These are phyloP conservation scores for Mortierella alpina DNA, from an alignment of 192 early-diverging fungal genomes.

Conservation along the genomic window DNA sequence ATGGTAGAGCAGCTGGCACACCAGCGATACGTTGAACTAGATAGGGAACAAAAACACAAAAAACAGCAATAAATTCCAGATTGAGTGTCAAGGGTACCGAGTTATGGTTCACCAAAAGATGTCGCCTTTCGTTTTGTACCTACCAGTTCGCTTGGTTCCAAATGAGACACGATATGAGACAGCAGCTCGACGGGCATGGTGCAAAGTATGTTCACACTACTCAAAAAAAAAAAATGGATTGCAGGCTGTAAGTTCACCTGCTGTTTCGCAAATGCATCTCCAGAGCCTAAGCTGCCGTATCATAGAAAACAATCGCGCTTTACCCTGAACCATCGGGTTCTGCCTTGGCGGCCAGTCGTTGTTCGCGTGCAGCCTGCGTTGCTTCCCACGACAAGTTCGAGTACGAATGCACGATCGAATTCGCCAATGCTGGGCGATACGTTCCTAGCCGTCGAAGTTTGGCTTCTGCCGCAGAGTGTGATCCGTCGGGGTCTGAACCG, in stretches of 20 bases:
- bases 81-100: not conserved
- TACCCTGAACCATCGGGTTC: conserved; percentile 22
- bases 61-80: not conserved
- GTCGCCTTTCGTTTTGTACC: not conserved
- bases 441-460: conserved; percentile 24
- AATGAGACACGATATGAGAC: conserved; percentile 37
- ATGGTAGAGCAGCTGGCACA: conserved; percentile 40
- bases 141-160: conserved; percentile 44
- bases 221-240: not conserved
- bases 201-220: conserved; percentile 35
- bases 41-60: not conserved
- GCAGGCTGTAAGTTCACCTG: not conserved
- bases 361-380: conserved; percentile 32
- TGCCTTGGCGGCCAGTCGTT: conserved; percentile 33
- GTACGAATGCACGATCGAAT: conserved; percentile 42
- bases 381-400: conserved; percentile 42
- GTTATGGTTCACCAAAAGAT: not conserved
- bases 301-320: too few relatives aligned
- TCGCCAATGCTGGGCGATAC: conserved; percentile 41
- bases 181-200: conserved; percentile 39
- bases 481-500: not conserved
- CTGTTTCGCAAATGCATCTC: too few relatives aligned
- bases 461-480: conserved; percentile 2
- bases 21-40: conserved; percentile 26
- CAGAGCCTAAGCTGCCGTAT: too few relatives aligned